Evolutionary conservation across 1,284 basidiomycete genomes (phyloP).

Genomic region (Singerocomus rubriflavus): DNA sequence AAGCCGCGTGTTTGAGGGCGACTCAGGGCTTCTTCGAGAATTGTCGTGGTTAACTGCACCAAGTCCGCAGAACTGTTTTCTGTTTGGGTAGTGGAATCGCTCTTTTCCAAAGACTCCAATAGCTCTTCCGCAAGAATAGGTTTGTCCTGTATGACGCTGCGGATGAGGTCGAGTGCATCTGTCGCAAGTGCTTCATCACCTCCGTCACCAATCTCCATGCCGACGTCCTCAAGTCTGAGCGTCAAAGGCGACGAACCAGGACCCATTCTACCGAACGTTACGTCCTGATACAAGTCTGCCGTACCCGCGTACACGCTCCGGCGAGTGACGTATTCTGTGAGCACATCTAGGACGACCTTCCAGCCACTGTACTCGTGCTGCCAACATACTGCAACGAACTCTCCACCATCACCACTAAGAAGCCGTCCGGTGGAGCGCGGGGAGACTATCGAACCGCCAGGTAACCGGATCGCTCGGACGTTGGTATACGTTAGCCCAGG

Average conservation of each 20-base stretch:
- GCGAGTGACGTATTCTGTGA: conserved; percentile 69
- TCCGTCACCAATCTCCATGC: conserved; percentile 57
- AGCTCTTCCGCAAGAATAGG: conserved; percentile 61
- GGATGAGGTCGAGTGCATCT: conserved; percentile 75
- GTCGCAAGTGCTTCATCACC: conserved; percentile 64
- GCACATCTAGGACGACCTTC: conserved; percentile 75
- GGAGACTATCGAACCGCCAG: conserved; percentile 71
- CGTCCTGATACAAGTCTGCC: conserved; percentile 46
- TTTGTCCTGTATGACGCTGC: conserved; percentile 71
- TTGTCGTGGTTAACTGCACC: conserved; percentile 76
- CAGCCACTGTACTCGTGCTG: conserved; percentile 78
- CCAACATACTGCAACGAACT: conserved; percentile 77
- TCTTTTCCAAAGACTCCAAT: conserved; percentile 61
- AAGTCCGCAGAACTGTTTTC: conserved; percentile 46
- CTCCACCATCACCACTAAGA: conserved; percentile 68
- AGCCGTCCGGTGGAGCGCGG: conserved; percentile 66
- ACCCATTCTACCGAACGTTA: conserved; percentile 47
- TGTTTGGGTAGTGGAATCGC: conserved; percentile 13
- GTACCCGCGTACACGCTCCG: conserved; percentile 43
- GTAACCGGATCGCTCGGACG: conserved; percentile 63
- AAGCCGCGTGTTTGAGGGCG: conserved; percentile 48
- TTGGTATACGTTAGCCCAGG: conserved; percentile 64
- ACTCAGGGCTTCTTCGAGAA: conserved; percentile 78
- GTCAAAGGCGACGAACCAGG: conserved; percentile 40
- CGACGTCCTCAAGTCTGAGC: conserved; percentile 62